Conservation (phyloP, 345 rosid species). For the Syzygium jambos region DNA sequence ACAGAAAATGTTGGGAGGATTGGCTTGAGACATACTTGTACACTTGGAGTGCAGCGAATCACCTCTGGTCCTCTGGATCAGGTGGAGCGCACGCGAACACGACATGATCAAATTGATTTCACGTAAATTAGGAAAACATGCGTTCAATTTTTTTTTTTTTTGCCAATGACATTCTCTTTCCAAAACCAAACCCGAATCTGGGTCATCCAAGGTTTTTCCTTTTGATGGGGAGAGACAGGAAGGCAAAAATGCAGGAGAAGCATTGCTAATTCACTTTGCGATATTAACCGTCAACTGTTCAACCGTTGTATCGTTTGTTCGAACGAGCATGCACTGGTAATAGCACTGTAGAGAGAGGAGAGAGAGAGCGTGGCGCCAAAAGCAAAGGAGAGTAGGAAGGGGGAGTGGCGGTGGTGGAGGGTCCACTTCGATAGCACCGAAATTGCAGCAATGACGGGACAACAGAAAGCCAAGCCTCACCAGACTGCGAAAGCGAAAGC, state of each 20-base stretch:
- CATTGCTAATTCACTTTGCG: not conserved
- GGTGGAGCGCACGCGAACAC: not conserved
- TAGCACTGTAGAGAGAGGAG: not conserved
- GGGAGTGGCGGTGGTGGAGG: not conserved
- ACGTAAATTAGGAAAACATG: not conserved
- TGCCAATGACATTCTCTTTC: not conserved
- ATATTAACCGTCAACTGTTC: not conserved
- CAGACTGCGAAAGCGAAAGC: constrained; percentile 27
- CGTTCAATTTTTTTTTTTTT: no score
- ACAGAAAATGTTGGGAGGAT: not conserved
- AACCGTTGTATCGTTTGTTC: not conserved
- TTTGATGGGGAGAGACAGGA: not conserved
- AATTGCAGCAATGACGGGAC: constrained; percentile 1
- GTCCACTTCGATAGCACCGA: constrained; percentile 7
- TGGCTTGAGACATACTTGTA: not conserved
- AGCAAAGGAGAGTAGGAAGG: not conserved
- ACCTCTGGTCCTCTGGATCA: not conserved
- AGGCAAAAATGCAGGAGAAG: not conserved
- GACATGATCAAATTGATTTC: not conserved
- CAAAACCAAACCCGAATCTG: not conserved
- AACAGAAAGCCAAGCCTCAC: constrained; percentile 27
- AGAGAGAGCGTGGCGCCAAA: not conserved
- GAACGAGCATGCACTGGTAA: not conserved
- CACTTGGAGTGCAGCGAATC: no score
- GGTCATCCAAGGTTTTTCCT: not conserved